phyloP scores from a whole-genome alignment of 768 basidiomycete genomes.

The Mycena kentingensis region DNA sequence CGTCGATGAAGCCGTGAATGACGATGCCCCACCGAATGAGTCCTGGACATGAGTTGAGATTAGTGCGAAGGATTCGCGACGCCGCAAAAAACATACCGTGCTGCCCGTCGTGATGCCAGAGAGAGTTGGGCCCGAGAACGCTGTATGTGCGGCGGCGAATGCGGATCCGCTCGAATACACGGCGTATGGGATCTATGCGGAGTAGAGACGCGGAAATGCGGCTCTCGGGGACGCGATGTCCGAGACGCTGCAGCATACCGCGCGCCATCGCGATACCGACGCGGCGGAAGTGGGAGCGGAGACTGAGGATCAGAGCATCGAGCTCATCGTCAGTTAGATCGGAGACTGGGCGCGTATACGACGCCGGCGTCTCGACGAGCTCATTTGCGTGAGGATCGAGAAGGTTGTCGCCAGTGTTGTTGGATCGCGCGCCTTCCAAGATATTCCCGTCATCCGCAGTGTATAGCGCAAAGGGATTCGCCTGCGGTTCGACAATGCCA shows the following conservation, averaged over 20 bases:
- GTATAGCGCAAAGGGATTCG: slow-evolving; percentile 4
- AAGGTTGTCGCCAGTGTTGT: neutral
- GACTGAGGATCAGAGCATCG: slow-evolving; percentile 19
- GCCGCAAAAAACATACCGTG: slow-evolving; percentile 32
- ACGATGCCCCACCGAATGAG: slow-evolving; percentile 41
- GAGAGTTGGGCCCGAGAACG: slow-evolving; percentile 36
- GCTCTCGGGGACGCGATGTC: slow-evolving; percentile 20
- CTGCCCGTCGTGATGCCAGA: slow-evolving; percentile 42
- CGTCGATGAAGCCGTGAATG: slow-evolving; percentile 45
- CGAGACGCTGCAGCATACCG: slow-evolving; percentile 21
- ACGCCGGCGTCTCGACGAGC: neutral
- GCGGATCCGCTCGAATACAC: slow-evolving; percentile 24
- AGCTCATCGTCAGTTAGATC: slow-evolving; percentile 26
- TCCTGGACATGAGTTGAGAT: slow-evolving; percentile 28
- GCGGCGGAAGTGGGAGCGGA: slow-evolving; percentile 24
- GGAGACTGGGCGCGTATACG: slow-evolving; percentile 6
- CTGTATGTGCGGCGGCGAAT: slow-evolving; percentile 31
- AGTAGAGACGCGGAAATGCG: slow-evolving; percentile 17
- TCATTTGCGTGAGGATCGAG: neutral
- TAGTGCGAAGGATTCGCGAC: slow-evolving; percentile 13
- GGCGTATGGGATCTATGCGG: slow-evolving; percentile 23
- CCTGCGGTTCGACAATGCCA: slow-evolving; percentile 17
- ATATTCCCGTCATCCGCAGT: neutral
- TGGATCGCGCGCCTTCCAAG: neutral
- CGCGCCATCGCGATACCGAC: slow-evolving; percentile 26